Base-by-base conservation (phyloP, 805 yeast genomes). In the Candida andamanensis region DNA sequence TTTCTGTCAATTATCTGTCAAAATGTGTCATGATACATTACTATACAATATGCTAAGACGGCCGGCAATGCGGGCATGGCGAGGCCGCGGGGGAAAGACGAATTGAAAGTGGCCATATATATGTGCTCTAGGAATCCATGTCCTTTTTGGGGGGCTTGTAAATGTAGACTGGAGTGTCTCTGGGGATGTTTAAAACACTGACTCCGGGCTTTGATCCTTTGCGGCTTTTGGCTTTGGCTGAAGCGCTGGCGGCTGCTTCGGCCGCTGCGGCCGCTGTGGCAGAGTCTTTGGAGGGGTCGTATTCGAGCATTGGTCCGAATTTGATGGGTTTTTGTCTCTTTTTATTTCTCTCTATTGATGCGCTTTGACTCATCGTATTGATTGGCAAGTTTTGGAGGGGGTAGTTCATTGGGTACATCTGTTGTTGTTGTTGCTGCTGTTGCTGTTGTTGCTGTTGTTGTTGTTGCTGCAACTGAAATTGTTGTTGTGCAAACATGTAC, bases 241-340 rank as follows among this genome's bases (percentile, higher is more conserved):
- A 16, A 15, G 33, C 29, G 12, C 28, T 13, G 6, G 36, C 31
- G 5, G 24, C 24, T 6, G 30, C 30, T 8, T 5, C 21, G 10
- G 35, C 35, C 17, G 35, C 35, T 21, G 36, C 36, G 24, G 37
- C 24, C 8, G 34, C 28, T 41, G 38, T 24, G 23, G 47, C 18
- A 40, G 32, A n/a, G 29, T 48, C 58, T 28, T 52, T 55, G 11
- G 67, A 58, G 9, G 69, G 69, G 37, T 63, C 67, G 33, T 63
- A 63, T 34, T 49, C 67, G 25, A 63, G 36, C 38, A 63, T 62
- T 6, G 69, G 67, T 19, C 66, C 63, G 40, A 60, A 61, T 32
- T 52, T 58, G 29, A 63, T 58, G 11, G 55, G 52, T 32, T 29
- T 36, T 11, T 19, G 8, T 11, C 22, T 19, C 22, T 17, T 32